Percentiles rank a stretch among this genome's conserved stretches.
phyloP scores from a whole-genome alignment of 2,329 filamentous ascomycete genomes.

The Helminthosporium solani region DNA sequence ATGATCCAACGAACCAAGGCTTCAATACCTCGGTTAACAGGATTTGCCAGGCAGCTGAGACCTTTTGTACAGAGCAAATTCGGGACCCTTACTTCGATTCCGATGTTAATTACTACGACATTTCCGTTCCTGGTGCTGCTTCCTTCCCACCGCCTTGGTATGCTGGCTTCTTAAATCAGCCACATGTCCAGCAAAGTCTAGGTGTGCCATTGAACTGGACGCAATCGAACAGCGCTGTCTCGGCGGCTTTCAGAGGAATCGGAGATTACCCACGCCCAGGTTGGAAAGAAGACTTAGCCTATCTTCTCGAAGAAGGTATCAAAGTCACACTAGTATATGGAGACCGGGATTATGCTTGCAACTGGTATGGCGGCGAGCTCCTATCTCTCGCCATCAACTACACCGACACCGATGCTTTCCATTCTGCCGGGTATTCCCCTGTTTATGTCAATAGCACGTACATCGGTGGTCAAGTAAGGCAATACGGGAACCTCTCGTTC shows the following conservation, averaged over 20 bases:
- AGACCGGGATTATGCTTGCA: constrained; percentile 52
- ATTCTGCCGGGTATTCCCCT: constrained; percentile 68
- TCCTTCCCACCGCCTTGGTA: constrained; percentile 46
- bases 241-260: constrained; percentile 48
- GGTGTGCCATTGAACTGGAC: constrained; percentile 63
- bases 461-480: constrained; percentile 70
- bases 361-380: constrained; percentile 73
- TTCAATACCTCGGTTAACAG: constrained; percentile 41
- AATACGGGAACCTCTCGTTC: constrained; percentile 68
- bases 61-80: constrained; percentile 48
- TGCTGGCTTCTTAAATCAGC: constrained; percentile 58
- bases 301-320: constrained; percentile 53
- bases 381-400: constrained; percentile 60
- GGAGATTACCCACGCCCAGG: constrained; percentile 53
- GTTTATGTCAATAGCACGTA: constrained; percentile 68
- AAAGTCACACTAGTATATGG: constrained; percentile 36
- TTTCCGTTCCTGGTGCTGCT: constrained; percentile 53
- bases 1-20: constrained; percentile 52
- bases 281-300: constrained; percentile 51
- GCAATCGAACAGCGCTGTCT: constrained; percentile 43
- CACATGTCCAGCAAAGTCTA: constrained; percentile 58
- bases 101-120: constrained; percentile 59
- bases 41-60: constrained; percentile 48
- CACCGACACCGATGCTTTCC: constrained; percentile 58
- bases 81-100: constrained; percentile 48